Evolutionary conservation across 148 eudicot species (phyloP).

Genomic region (Gaultheria prostrata): DNA sequence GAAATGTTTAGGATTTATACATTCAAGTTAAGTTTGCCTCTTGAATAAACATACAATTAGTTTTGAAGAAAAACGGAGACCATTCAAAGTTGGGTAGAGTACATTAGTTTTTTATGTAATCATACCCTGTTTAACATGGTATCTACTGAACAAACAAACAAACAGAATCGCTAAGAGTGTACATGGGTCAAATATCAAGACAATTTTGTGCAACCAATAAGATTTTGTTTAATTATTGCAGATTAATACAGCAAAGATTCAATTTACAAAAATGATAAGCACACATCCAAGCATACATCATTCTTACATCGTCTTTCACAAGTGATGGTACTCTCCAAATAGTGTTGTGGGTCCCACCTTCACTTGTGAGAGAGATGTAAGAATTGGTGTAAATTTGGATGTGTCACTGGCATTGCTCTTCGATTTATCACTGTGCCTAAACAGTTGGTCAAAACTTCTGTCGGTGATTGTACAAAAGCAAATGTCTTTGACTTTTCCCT

Average conservation of each 20-base stretch:
- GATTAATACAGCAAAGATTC: neutral
- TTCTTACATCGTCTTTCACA: too few relatives aligned
- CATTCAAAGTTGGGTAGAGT: neutral
- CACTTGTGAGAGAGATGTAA: too few relatives aligned
- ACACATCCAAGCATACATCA: too few relatives aligned
- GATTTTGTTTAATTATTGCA: neutral
- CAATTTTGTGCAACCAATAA: neutral
- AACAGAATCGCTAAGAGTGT: neutral
- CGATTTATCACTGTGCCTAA: too few relatives aligned
- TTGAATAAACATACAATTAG: neutral
- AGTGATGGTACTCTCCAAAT: too few relatives aligned
- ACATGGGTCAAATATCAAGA: neutral
- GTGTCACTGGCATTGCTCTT: too few relatives aligned
- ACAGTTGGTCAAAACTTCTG: neutral
- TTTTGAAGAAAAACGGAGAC: neutral
- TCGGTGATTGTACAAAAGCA: neutral
- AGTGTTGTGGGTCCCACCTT: too few relatives aligned
- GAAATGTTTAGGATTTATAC: neutral
- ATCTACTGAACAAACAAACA: neutral
- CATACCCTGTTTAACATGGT: neutral
- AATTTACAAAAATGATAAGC: too few relatives aligned
- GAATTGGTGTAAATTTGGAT: too few relatives aligned
- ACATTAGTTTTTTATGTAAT: neutral
- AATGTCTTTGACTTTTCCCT: neutral
- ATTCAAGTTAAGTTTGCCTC: neutral